A percentile compares a stretch with the other conserved stretches of the same genome.
These are phyloP conservation scores for Trametes sp. DNA, from an alignment of 1,284 basidiomycete species.

Conservation along the genomic window DNA sequence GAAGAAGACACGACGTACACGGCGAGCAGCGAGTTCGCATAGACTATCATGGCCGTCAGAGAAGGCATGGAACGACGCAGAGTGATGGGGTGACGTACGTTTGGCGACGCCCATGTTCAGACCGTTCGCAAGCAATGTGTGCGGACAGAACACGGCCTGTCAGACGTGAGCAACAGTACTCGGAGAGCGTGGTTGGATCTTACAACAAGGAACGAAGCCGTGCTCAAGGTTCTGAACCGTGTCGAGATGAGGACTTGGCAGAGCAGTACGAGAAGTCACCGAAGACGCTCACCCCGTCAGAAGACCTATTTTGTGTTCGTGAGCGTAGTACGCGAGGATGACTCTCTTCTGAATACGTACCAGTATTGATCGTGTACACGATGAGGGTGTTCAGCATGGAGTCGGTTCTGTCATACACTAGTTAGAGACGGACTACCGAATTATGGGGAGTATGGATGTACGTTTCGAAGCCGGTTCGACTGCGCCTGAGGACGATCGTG, in stretches of 20 bases:
- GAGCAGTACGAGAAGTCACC: background rate
- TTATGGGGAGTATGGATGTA: background rate
- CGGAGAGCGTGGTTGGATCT: too few relatives aligned
- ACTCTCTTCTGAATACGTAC: background rate
- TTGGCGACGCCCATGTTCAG: constrained; percentile 8
- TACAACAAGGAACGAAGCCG: background rate
- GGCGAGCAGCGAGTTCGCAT: constrained; percentile 4
- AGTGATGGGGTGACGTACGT: background rate
- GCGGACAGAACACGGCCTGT: background rate
- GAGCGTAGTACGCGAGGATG: background rate
- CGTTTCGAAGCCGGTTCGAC: constrained; percentile 19
- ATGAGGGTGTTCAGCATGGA: constrained; percentile 8
- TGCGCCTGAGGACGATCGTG: constrained; percentile 8
- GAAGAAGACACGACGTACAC: constrained; percentile 1
- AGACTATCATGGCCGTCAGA: background rate
- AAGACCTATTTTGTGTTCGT: background rate
- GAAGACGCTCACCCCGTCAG: background rate
- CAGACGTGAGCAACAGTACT: background rate
- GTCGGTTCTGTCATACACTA: constrained; percentile 5
- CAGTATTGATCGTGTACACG: constrained; percentile 19
- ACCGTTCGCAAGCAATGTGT: constrained; percentile 1
- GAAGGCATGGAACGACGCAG: too few relatives aligned
- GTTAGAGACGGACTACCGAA: too few relatives aligned
- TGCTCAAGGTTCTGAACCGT: background rate
- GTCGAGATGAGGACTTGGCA: background rate